Evolutionary conservation across 495 filamentous ascomycete genomes (phyloP), one percentile per base, ranked within the genome.

Genomic region (Penicillium manginii): DNA sequence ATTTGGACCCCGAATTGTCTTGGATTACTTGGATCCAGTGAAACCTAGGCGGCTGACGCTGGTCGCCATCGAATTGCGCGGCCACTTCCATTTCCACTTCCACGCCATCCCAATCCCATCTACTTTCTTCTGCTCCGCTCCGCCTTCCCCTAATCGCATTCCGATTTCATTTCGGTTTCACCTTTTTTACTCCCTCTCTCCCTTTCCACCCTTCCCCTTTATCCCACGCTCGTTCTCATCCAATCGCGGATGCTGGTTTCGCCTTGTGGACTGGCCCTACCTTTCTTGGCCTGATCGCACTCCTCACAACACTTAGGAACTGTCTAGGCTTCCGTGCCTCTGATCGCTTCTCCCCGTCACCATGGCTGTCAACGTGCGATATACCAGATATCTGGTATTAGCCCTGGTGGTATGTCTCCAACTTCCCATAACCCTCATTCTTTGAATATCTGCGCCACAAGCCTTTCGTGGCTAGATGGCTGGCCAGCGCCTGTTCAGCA

Each of bases 371-470:
- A 84, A 83, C 50, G 83, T 82, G 59, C 85, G 86, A 74, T 89
- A 90, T 72, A 70, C 93, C 70, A 91, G 96, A 71, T 97, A 98
- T 76, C 86, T 97, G 62, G 76, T 97, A 57, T 85, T 97, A 64
- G 88, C 92, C 56, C 84, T 91, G 67, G 86, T 96, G 63, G 94
- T 98, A 78, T 70, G 90, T 79, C 21, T 45, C 40, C 5, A 37
- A 32, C 19, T 33, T 21, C 46, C 37, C 5, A 15, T 33, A 14
- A 5, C 0, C 14, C 17, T 14, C n/a, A 12, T 12, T 3, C 12
- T 11, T 9, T 9, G 33, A 11, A n/a, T 17, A 23, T 7, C 17
- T n/a, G 1, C 2, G 12, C 35, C 6, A 4, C 17, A 19, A 43
- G 23, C 4, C 19, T 10, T 32, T 50, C 26, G 4, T 26, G 29